Conservation (phyloP, 2,329 filamentous ascomycete species). For the Epichloe baconii region DNA sequence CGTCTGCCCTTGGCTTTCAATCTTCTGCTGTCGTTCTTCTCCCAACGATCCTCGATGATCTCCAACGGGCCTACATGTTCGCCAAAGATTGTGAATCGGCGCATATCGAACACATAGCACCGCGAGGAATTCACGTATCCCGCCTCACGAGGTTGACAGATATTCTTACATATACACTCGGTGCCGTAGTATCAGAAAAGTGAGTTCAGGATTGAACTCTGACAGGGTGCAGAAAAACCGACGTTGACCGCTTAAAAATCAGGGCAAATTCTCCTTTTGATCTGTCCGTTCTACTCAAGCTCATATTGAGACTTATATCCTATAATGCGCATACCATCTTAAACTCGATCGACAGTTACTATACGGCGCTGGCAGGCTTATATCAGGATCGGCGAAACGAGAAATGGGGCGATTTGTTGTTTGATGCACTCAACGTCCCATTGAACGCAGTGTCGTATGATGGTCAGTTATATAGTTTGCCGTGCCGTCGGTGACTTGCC, state of each 20-base stretch:
- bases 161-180: constrained; percentile 24
- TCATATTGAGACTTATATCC: constrained; percentile 19
- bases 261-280: constrained; percentile 1
- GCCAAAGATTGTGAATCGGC: constrained; percentile 27
- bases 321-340: constrained; percentile 12
- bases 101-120: constrained; percentile 23
- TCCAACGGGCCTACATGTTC: constrained; percentile 33
- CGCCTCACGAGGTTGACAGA: constrained; percentile 23
- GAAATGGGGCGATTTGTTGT: constrained; percentile 12
- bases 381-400: constrained; percentile 15
- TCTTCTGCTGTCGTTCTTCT: constrained; percentile 38
- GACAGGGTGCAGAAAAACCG: not conserved
- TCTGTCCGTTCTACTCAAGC: constrained; percentile 20
- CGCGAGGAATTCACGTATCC: constrained; percentile 15
- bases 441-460: constrained; percentile 10
- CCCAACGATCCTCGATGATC: constrained; percentile 31
- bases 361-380: constrained; percentile 24
- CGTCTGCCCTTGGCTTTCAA: constrained; percentile 29
- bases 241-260: not conserved
- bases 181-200: constrained; percentile 11
- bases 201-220: constrained; percentile 8
- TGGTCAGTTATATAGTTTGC: constrained; percentile 9
- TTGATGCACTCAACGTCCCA: constrained; percentile 18
- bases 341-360: constrained; percentile 23
- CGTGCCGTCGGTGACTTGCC: not conserved